Evolutionary conservation across 2,329 filamentous ascomycete species (phyloP).

Genomic region (Claviceps sp.): DNA sequence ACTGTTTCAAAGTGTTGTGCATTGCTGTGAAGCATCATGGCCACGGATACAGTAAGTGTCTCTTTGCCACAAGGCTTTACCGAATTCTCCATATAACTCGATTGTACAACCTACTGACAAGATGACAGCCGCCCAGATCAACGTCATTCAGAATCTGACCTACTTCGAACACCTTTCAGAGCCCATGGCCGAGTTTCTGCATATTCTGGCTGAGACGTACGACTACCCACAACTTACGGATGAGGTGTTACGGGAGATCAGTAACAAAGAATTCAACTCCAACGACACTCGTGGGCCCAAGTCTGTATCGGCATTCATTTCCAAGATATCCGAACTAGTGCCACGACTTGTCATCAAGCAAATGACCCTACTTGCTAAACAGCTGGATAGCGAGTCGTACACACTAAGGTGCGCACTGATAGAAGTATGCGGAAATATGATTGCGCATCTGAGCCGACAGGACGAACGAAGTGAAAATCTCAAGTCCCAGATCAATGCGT

Average conservation of each 20-base stretch:
- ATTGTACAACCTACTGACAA: conserved; percentile 13
- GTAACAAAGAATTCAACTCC: conserved; percentile 95
- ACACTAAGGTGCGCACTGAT: conserved; percentile 87
- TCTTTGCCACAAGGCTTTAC: too few species aligned
- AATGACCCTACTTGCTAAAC: conserved; percentile 87
- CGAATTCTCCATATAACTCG: too few species aligned
- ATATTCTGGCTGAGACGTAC: conserved; percentile 93
- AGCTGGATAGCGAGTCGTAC: conserved; percentile 94
- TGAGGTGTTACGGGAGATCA: conserved; percentile 84
- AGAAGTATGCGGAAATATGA: conserved; percentile 93
- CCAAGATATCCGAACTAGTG: conserved; percentile 83
- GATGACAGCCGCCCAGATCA: conserved; percentile 73
- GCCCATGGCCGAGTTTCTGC: conserved; percentile 95
- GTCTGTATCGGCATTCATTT: conserved; percentile 86
- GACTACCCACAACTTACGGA: conserved; percentile 92
- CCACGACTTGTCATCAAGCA: conserved; percentile 92
- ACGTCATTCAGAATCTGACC: conserved; percentile 91
- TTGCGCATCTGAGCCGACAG: conserved; percentile 78
- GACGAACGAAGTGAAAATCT: conserved; percentile 86
- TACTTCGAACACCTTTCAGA: conserved; percentile 99
- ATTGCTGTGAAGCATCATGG: conserved; percentile 96
- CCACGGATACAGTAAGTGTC: conserved; percentile 69
- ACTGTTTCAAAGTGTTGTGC: conserved; percentile 92
- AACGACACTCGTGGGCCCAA: conserved; percentile 94
- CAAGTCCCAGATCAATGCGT: conserved; percentile 89